phyloP scores from a whole-genome alignment of 805 yeast species.

The Pachysolen tannophilus region DNA sequence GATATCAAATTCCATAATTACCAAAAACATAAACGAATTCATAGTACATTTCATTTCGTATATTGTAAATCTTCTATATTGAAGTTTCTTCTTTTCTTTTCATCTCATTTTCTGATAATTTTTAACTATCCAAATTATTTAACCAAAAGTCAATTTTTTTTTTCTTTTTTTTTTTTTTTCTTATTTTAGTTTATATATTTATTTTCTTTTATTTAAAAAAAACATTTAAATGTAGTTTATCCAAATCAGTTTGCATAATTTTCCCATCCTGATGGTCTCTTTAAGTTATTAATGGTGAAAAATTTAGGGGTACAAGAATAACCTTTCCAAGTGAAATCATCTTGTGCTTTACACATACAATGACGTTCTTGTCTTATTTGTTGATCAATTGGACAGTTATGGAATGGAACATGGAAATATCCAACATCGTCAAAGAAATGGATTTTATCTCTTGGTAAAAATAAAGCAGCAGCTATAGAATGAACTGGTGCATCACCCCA shows the following conservation, averaged over 20 bases:
- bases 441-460: slow-evolving; percentile 59
- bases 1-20: no score
- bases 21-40: no score
- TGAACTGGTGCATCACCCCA: slow-evolving; percentile 97
- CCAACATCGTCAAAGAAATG: slow-evolving; percentile 85
- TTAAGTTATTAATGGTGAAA: slow-evolving; percentile 44
- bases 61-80: no score
- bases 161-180: no score
- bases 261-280: slow-evolving; percentile 69
- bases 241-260: slow-evolving; percentile 29
- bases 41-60: no score
- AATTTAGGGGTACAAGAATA: slow-evolving; percentile 66
- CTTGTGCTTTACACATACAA: slow-evolving; percentile 67
- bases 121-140: no score
- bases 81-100: no score
- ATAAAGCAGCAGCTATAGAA: slow-evolving; percentile 77
- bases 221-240: no score
- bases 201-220: no score
- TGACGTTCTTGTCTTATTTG: slow-evolving; percentile 46
- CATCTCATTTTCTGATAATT: no score
- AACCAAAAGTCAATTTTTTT: no score
- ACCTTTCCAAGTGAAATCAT: slow-evolving; percentile 71
- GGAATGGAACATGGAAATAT: slow-evolving; percentile 76
- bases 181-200: no score
- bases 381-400: slow-evolving; percentile 69